A percentile compares a stretch with the other conserved stretches of the same genome.
Evolutionary conservation across 768 basidiomycete genomes (phyloP).

Genomic region (Thelephora ganbajun): DNA sequence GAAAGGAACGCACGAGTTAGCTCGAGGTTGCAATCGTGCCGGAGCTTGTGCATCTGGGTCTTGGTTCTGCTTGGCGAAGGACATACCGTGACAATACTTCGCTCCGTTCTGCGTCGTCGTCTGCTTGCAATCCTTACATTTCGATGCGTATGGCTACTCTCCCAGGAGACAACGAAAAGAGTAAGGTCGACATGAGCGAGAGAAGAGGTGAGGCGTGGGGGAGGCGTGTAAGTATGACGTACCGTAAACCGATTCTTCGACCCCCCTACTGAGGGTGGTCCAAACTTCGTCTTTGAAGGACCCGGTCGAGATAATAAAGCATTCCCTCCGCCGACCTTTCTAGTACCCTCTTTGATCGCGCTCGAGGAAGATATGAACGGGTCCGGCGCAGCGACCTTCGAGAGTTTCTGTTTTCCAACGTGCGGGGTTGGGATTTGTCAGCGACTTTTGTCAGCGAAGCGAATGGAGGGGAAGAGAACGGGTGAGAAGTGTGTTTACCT

Average conservation of each 20-base stretch:
- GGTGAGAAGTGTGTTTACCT: conserved; percentile 25
- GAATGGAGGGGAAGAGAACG: too few relatives aligned
- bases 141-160: conserved; percentile 72
- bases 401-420: conserved; percentile 60
- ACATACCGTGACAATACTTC: conserved; percentile 78
- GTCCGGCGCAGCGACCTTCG: conserved; percentile 81
- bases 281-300: conserved; percentile 8
- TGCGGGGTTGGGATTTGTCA: conserved; percentile 8
- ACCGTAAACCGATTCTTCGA: conserved; percentile 73
- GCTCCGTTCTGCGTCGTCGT: conserved; percentile 74
- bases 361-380: conserved; percentile 64
- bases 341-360: conserved; percentile 66
- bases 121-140: conserved; percentile 83
- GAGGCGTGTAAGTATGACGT: conserved; percentile 11
- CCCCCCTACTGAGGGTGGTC: conserved; percentile 23
- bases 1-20: conserved; percentile 1
- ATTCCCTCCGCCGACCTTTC: conserved; percentile 70
- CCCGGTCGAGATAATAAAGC: conserved; percentile 55
- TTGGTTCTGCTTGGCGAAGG: conserved; percentile 5
- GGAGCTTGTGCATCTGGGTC: background rate
- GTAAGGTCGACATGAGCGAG: too few relatives aligned
- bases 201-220: too few relatives aligned
- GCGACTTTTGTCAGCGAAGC: too few relatives aligned
- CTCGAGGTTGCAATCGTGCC: background rate
- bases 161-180: conserved; percentile 6